phyloP scores from a whole-genome alignment of 2,329 filamentous ascomycete species.

The Drechslerella coelobrocha region DNA sequence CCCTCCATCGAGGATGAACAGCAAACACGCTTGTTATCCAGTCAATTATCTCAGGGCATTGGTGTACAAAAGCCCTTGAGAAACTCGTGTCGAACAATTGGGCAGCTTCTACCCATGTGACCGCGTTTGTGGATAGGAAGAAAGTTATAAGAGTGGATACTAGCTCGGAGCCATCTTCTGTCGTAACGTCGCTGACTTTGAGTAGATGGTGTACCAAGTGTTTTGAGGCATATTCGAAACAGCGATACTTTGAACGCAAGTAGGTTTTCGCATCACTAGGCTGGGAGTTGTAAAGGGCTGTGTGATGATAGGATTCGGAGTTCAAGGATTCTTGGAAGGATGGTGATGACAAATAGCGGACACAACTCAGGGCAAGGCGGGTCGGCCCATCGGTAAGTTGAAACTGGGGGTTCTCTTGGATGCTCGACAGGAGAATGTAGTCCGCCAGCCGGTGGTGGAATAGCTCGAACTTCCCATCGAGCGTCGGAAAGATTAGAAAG shows the following conservation, averaged over 20 bases:
- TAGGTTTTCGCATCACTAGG: constrained; percentile 26
- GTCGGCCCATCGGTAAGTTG: constrained; percentile 47
- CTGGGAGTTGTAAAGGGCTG: constrained; percentile 17
- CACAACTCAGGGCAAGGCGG: constrained; percentile 36
- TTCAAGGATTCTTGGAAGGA: constrained; percentile 41
- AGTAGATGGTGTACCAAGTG: constrained; percentile 32
- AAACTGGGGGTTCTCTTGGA: constrained; percentile 47
- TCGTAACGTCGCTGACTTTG: constrained; percentile 47
- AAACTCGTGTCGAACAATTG: constrained; percentile 36
- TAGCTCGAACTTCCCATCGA: constrained; percentile 44
- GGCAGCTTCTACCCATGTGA: constrained; percentile 45
- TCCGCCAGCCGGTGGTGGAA: constrained; percentile 47
- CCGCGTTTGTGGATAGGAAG: constrained; percentile 40
- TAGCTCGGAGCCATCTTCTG: constrained; percentile 41
- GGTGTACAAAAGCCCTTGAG: constrained; percentile 12
- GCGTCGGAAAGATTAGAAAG: constrained; percentile 39
- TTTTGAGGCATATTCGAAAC: constrained; percentile 34
- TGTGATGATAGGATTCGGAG: constrained; percentile 35
- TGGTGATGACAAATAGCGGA: constrained; percentile 42
- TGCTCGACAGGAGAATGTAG: constrained; percentile 40
- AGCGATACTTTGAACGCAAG: constrained; percentile 38
- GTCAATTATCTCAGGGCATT: constrained; percentile 28
- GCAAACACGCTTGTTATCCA: constrained; percentile 44
- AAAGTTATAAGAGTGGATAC: constrained; percentile 44
- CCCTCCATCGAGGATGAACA: constrained; percentile 42